Evolutionary conservation across 169 alveolate genomes (phyloP).

Genomic region (Eimeria falciformis): DNA sequence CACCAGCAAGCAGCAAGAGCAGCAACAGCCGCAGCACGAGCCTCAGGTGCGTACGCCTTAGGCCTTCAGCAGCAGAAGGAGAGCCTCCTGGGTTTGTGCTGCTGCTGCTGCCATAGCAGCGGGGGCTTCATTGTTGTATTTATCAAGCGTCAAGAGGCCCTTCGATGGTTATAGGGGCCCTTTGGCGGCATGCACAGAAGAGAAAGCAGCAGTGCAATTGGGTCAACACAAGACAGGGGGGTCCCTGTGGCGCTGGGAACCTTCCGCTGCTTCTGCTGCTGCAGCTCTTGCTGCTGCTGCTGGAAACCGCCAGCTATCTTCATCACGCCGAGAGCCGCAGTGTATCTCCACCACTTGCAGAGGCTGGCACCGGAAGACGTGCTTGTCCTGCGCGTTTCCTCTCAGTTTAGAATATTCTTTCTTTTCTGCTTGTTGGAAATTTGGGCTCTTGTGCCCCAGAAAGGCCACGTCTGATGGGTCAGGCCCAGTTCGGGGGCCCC

Average conservation of each 20-base stretch:
- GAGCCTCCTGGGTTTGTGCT: background rate
- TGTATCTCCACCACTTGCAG: background rate
- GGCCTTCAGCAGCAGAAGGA: background rate
- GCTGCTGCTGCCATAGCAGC: background rate
- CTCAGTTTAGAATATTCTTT: background rate
- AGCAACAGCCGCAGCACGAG: background rate
- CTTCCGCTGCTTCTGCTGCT: slow-evolving; percentile 1
- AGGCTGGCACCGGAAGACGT: background rate
- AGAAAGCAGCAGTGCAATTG: too few relatives aligned
- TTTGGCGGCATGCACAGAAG: too few relatives aligned
- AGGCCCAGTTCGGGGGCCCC: slow-evolving; percentile 26
- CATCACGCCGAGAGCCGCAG: background rate
- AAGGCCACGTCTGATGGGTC: slow-evolving; percentile 27
- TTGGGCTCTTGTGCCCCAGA: background rate
- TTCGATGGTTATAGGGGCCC: too few relatives aligned
- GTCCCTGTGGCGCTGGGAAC: background rate
- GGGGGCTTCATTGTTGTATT: too few relatives aligned
- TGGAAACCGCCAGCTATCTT: background rate
- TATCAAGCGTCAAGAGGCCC: too few relatives aligned
- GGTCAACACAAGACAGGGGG: background rate
- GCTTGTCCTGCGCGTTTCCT: background rate
- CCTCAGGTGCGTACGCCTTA: background rate
- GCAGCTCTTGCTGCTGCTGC: background rate
- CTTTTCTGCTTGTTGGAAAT: background rate
- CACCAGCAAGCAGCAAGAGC: slow-evolving; percentile 3